phyloP scores from a whole-genome alignment of 805 yeast genomes.

The Barnettozyma sp. region DNA sequence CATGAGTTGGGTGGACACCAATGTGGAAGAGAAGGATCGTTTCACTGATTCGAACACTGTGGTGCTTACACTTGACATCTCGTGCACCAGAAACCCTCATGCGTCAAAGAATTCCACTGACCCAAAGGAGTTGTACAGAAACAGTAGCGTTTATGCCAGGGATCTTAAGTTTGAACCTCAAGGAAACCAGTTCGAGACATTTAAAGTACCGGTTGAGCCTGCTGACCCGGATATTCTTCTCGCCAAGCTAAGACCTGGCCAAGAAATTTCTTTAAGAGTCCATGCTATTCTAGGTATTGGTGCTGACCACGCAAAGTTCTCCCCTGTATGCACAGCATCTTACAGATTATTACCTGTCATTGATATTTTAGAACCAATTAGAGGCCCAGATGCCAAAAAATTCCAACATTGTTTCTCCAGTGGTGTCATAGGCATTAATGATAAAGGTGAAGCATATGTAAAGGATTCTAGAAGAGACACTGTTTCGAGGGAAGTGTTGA shows the following conservation, averaged over 20 bases:
- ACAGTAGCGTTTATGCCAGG: slow-evolving; percentile 81
- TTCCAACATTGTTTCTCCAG: slow-evolving; percentile 89
- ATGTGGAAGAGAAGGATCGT: slow-evolving; percentile 56
- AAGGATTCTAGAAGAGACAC: slow-evolving; percentile 92
- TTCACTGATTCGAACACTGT: slow-evolving; percentile 87
- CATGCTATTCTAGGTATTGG: slow-evolving; percentile 92
- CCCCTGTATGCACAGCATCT: slow-evolving; percentile 96
- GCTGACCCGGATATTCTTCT: slow-evolving; percentile 84
- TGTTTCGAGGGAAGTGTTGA: slow-evolving; percentile 90
- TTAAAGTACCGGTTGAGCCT: slow-evolving; percentile 67
- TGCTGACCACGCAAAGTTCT: slow-evolving; percentile 92
- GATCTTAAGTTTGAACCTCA: slow-evolving; percentile 89
- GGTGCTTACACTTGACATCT: slow-evolving; percentile 71
- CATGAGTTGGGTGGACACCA: slow-evolving; percentile 72
- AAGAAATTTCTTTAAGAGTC: slow-evolving; percentile 83
- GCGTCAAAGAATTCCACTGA: slow-evolving; percentile 73
- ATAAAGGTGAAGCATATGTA: slow-evolving; percentile 65
- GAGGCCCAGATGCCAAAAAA: slow-evolving; percentile 67
- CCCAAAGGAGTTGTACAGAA: slow-evolving; percentile 77
- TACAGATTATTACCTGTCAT: slow-evolving; percentile 89
- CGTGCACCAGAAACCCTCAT: slow-evolving; percentile 79
- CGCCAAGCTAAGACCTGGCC: slow-evolving; percentile 94
- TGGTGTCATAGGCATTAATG: slow-evolving; percentile 79
- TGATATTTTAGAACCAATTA: slow-evolving; percentile 65
- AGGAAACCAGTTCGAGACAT: slow-evolving; percentile 73